Percentiles rank a stretch among this genome's conserved stretches.
phyloP scores from a whole-genome alignment of 768 basidiomycete genomes.

The Mrakia gelida region DNA sequence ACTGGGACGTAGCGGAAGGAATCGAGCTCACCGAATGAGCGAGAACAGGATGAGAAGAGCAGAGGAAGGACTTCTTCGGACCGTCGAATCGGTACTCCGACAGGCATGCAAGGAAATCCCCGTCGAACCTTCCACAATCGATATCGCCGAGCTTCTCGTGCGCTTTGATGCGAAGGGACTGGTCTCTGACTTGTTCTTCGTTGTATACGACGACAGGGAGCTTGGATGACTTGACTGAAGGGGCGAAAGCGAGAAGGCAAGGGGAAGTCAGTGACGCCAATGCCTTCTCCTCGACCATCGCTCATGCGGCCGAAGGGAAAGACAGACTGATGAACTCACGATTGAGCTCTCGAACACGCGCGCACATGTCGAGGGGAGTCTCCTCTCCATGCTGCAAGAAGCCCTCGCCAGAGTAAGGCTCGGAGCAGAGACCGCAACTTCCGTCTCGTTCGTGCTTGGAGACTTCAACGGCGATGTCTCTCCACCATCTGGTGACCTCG shows the following conservation, averaged over 20 bases:
- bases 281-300: no score
- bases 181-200: background rate
- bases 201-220: background rate
- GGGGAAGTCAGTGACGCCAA: background rate
- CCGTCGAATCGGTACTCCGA: background rate
- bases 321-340: background rate
- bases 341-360: background rate
- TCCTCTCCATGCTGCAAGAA: no score
- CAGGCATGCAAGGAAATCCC: background rate
- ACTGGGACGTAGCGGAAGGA: background rate
- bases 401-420: no score
- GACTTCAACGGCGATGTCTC: background rate
- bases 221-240: background rate
- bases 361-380: background rate
- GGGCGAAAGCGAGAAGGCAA: background rate
- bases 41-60: background rate
- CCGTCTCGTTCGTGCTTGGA: background rate
- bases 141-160: background rate
- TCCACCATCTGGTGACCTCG: background rate
- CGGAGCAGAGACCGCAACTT: background rate
- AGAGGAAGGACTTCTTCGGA: background rate
- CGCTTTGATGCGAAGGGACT: background rate
- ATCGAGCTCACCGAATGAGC: background rate
- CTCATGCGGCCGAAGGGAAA: no score
- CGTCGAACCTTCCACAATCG: background rate